phyloP scores from a whole-genome alignment of 805 yeast genomes.

The Metschnikowia cerradonensis region DNA sequence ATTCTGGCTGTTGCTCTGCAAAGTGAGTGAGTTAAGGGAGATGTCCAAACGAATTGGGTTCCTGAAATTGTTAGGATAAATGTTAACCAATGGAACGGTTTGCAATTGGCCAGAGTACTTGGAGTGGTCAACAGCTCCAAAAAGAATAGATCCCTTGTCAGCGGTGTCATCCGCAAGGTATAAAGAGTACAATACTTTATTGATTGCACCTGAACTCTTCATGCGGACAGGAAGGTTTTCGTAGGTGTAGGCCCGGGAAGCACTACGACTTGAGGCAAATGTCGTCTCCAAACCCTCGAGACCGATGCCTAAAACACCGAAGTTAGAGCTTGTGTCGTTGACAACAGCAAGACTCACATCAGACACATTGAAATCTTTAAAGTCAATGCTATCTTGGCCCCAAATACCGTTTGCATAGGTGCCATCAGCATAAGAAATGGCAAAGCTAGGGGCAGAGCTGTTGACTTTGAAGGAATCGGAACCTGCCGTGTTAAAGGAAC shows the following conservation, averaged over 20 bases:
- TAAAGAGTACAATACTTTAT: constrained; percentile 57
- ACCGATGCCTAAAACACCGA: constrained; percentile 76
- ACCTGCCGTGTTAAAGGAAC: constrained; percentile 43
- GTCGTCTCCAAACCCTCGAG: constrained; percentile 67
- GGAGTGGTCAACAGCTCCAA: constrained; percentile 43
- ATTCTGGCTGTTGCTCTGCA: constrained; percentile 15
- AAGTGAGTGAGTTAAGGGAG: constrained; percentile 38
- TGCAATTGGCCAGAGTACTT: constrained; percentile 28
- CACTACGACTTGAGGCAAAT: constrained; percentile 14
- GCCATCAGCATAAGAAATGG: constrained; percentile 46
- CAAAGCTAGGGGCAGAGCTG: constrained; percentile 36
- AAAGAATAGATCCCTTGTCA: constrained; percentile 31
- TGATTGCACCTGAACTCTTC: constrained; percentile 53
- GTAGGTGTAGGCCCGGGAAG: constrained; percentile 36
- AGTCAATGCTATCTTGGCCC: constrained; percentile 57
- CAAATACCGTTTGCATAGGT: constrained; percentile 48
- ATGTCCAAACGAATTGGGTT: constrained; percentile 47
- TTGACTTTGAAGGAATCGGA: constrained; percentile 41
- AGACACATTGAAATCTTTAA: constrained; percentile 47
- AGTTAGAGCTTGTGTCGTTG: constrained; percentile 53
- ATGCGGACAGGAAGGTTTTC: constrained; percentile 64
- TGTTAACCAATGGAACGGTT: constrained; percentile 44
- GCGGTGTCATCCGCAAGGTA: constrained; percentile 45
- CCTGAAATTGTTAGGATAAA: constrained; percentile 8
- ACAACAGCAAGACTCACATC: constrained; percentile 73